phyloP scores from a whole-genome alignment of 2,329 filamentous ascomycete genomes.

The Berkeleyomyces basicola region DNA sequence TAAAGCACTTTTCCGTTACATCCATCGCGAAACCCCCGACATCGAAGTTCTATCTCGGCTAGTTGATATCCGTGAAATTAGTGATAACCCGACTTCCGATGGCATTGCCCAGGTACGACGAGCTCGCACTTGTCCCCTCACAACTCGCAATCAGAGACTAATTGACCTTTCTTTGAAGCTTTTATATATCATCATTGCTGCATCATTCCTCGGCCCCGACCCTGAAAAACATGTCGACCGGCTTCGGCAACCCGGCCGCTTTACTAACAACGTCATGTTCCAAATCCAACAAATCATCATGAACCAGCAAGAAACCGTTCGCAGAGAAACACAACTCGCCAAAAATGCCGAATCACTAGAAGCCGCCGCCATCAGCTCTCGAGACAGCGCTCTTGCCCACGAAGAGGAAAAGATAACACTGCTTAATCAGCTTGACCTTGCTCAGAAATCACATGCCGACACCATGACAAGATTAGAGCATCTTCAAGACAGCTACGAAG shows the following conservation, averaged over 20 bases:
- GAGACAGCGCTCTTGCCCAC: slow-evolving; percentile 38
- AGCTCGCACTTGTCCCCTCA: neutral
- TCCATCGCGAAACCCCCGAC: slow-evolving; percentile 34
- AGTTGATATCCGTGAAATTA: slow-evolving; percentile 40
- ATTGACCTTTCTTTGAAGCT: slow-evolving; percentile 24
- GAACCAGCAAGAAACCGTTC: slow-evolving; percentile 22
- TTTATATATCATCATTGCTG: slow-evolving; percentile 42
- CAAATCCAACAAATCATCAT: slow-evolving; percentile 31
- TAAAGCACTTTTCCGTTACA: slow-evolving; percentile 37
- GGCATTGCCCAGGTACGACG: slow-evolving; percentile 34
- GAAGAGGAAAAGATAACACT: slow-evolving; percentile 39
- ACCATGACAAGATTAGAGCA: slow-evolving; percentile 42
- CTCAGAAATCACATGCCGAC: slow-evolving; percentile 41
- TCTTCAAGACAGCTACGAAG: slow-evolving; percentile 46
- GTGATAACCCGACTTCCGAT: slow-evolving; percentile 37
- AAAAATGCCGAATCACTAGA: slow-evolving; percentile 15
- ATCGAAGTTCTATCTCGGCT: slow-evolving; percentile 35
- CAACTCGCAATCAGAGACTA: neutral
- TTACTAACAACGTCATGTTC: slow-evolving; percentile 28
- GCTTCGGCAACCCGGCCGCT: slow-evolving; percentile 22
- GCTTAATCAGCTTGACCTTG: slow-evolving; percentile 33
- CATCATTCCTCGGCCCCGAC: slow-evolving; percentile 44
- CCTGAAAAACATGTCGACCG: slow-evolving; percentile 35
- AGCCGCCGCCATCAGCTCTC: slow-evolving; percentile 25
- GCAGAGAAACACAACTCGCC: slow-evolving; percentile 18